These are phyloP conservation scores for Kwoniella pini DNA, from an alignment of 768 basidiomycete genomes.

Conservation along the genomic window DNA sequence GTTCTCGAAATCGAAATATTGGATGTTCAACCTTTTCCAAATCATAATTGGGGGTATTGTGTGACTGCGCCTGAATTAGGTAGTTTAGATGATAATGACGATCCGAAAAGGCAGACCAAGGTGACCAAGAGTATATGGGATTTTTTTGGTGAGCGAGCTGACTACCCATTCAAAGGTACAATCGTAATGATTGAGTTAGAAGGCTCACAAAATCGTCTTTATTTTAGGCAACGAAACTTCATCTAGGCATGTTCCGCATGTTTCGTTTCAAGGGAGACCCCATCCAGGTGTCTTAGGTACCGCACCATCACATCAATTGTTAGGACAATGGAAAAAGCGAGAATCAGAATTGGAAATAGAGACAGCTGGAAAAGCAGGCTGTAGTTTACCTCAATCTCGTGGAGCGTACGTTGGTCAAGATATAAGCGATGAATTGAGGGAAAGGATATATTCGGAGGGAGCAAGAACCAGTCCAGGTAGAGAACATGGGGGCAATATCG, in stretches of 20 bases:
- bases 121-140: conserved; percentile 83
- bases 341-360: conserved; percentile 63
- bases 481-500: conserved; percentile 69
- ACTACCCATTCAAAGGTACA: background rate
- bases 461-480: conserved; percentile 73
- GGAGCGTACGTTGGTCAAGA: conserved; percentile 74
- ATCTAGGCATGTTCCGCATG: conserved; percentile 75
- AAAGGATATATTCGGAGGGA: conserved; percentile 66
- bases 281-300: conserved; percentile 74
- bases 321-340: conserved; percentile 73
- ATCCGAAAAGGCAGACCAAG: conserved; percentile 57
- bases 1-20: conserved; percentile 77
- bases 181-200: no score
- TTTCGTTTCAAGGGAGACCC: conserved; percentile 73
- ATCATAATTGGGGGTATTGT: conserved; percentile 68
- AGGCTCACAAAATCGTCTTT: no score
- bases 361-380: conserved; percentile 5
- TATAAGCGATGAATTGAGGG: conserved; percentile 57
- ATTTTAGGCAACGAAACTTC: conserved; percentile 65
- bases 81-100: conserved; percentile 53
- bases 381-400: conserved; percentile 62
- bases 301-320: conserved; percentile 70
- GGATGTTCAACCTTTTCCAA: conserved; percentile 54
- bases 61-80: conserved; percentile 63
- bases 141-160: conserved; percentile 57